A percentile compares a stretch with the other conserved stretches of the same genome.
Conservation (phyloP, 2,329 filamentous ascomycete species). For the Colletotrichum sp. region DNA sequence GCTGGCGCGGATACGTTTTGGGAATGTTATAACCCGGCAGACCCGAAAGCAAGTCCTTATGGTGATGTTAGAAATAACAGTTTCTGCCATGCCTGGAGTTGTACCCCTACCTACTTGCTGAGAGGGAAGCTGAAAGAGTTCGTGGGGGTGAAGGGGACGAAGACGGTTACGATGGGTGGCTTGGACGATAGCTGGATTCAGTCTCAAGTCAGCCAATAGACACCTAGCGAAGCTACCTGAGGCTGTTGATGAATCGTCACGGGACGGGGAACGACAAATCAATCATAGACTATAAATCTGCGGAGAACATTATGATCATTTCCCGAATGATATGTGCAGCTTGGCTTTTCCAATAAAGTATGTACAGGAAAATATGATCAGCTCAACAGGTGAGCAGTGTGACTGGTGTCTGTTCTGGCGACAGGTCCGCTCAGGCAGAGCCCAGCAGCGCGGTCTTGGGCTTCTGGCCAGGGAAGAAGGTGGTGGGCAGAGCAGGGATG, state of each 20-base stretch:
- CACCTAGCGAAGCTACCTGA: background rate
- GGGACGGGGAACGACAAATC: background rate
- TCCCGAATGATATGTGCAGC: slow-evolving; percentile 1
- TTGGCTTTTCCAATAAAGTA: background rate
- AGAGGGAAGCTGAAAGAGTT: slow-evolving; percentile 19
- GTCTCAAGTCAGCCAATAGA: background rate
- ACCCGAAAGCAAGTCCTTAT: slow-evolving; percentile 33
- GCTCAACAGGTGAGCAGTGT: background rate
- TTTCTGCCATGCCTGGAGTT: slow-evolving; percentile 38
- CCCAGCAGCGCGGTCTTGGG: slow-evolving; percentile 1
- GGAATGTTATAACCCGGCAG: slow-evolving; percentile 32
- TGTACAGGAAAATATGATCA: background rate
- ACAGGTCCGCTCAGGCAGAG: background rate
- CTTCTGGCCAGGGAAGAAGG: slow-evolving; percentile 10
- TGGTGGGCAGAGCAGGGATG: slow-evolving; percentile 11
- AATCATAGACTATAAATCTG: background rate
- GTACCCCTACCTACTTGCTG: slow-evolving; percentile 33
- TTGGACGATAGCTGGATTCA: slow-evolving; percentile 8
- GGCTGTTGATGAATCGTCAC: background rate
- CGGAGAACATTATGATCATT: background rate
- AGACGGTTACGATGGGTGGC: background rate
- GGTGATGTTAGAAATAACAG: slow-evolving; percentile 35
- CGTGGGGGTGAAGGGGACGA: background rate
- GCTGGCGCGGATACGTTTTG: slow-evolving; percentile 37
- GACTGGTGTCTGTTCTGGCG: background rate